Evolutionary conservation across 768 basidiomycete species (phyloP), one percentile per base, ranked within the genome.

Genomic region (Cyathus striatus): DNA sequence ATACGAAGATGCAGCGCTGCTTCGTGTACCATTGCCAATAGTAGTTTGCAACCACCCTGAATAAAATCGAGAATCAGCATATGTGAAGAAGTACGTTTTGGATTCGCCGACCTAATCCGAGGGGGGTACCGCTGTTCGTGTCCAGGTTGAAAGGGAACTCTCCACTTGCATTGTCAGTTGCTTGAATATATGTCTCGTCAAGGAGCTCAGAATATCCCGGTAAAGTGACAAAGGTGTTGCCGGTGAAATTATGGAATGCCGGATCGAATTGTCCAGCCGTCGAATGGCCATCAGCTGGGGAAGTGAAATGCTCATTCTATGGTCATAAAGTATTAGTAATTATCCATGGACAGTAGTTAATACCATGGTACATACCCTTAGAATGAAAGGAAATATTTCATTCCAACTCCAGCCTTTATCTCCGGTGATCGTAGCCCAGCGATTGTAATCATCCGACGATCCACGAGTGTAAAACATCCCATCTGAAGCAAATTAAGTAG

Each of bases 391-490:
- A 13, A 50, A 44, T 20, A 64, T 41, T 4, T 41, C 46, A 3
- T 48, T 47, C 54, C 58, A 60, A 2, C 49, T 48, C 79, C 80
- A 82, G 4, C 65, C 65, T 1, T 61, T 42, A 27, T 79, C 75
- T 6, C 71, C 76, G 9, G 65, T 60, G 18, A 70, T 57, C 1
- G 49, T 35, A 0, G 71, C 76, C 58, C 72, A 76, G 44, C 73
- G 71, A 45, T 81, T 72, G 42, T 69, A 82, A 48, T 81, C 79
- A 13, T 64, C 62, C 3, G 39, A 42, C 3, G 61, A 55, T 3
- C 68, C 68, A 2, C 61, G 52, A 2, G 56, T 63, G 32, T 58
- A 64, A 2, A 49, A 48, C 53, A 59, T 50, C 2, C 39, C 50
- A 43, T 61, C 59, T 60, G n/a, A n/a, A n/a, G n/a, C n/a, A n/a